Evolutionary conservation across 139 green algal species (phyloP).

Genomic region (Closterium sp.): DNA sequence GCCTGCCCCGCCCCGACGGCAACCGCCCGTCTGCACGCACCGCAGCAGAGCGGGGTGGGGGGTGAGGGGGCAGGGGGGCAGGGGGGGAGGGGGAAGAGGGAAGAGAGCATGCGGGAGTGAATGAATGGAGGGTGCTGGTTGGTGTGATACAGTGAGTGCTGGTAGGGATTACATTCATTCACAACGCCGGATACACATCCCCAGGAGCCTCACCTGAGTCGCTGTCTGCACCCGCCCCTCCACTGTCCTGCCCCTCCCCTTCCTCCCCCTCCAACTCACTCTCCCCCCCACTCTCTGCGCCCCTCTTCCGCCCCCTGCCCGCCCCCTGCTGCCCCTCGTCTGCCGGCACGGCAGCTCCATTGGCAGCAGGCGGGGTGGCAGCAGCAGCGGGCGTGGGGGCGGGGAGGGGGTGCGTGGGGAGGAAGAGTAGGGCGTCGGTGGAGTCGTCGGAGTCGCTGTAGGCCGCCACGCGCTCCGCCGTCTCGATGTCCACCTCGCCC

Average conservation of each 20-base stretch:
- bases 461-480: slow-evolving; percentile 36
- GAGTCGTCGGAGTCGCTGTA: slow-evolving; percentile 51
- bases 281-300: not conserved
- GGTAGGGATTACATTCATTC: not conserved
- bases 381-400: not conserved
- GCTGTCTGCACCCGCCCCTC: not conserved
- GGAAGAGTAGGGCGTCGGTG: slow-evolving; percentile 37
- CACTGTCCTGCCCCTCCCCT: not conserved
- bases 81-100: not conserved
- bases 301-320: not conserved
- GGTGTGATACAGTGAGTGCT: too few species aligned
- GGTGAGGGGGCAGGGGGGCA: not conserved
- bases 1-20: not conserved
- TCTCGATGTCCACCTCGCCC: slow-evolving; percentile 45
- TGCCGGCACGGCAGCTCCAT: not conserved
- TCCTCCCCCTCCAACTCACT: slow-evolving; percentile 18
- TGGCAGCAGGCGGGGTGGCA: not conserved
- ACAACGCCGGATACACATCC: too few species aligned
- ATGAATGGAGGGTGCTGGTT: not conserved
- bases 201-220: not conserved
- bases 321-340: not conserved
- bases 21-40: not conserved
- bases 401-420: slow-evolving; percentile 6
- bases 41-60: not conserved
- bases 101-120: not conserved